These are phyloP conservation scores for Gillenia trifoliata DNA, from an alignment of 306 rosid species.

Conservation along the genomic window DNA sequence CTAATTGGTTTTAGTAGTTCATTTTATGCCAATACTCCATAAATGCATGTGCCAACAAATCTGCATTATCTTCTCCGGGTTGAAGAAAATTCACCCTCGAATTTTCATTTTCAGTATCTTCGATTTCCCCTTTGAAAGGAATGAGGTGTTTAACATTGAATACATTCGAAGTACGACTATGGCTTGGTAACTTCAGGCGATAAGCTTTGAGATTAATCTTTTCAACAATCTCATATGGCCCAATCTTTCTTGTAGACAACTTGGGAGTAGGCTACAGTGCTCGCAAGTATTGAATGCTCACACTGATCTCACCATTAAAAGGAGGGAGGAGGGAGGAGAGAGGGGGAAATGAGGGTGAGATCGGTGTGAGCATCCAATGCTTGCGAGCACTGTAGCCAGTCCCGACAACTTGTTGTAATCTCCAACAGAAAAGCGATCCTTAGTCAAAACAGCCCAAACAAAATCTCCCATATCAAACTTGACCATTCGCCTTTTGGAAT, in stretches of 20 bases:
- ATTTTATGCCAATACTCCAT: background rate
- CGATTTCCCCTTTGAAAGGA: background rate
- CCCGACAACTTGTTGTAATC: slow-evolving; percentile 1
- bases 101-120: background rate
- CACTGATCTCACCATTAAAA: no score
- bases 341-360: no score
- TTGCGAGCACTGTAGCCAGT: no score
- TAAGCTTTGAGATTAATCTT: background rate
- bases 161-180: no score
- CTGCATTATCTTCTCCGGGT: background rate
- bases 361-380: no score
- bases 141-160: background rate
- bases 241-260: background rate
- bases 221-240: background rate
- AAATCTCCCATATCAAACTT: background rate
- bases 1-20: no score
- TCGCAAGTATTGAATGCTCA: no score
- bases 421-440: background rate
- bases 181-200: no score
- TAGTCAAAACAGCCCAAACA: background rate
- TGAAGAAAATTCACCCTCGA: background rate
- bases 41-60: no score
- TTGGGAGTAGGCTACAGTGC: no score
- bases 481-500: background rate
- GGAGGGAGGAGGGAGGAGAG: no score